Base-by-base conservation (phyloP, 495 filamentous ascomycete genomes). In the Articulospora tetracladia region DNA sequence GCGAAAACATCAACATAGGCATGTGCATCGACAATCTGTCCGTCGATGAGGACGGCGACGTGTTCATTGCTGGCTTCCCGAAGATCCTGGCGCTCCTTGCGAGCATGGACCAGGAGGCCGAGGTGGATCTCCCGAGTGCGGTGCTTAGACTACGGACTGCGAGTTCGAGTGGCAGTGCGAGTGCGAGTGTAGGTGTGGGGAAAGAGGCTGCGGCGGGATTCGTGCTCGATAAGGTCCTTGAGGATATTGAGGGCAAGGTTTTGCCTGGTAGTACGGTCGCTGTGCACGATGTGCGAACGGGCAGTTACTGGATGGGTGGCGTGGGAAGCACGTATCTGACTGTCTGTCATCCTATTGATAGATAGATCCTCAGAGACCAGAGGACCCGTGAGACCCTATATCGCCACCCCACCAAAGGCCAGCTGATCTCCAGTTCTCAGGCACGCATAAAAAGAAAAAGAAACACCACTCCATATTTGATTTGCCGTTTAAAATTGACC, bases 21-120 rank as follows among this genome's bases (percentile, higher is more conserved):
- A 44, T 68, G 66, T 55, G 61, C 39, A 2, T 73, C 2, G 73
- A 76, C 57, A 76, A 75, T 39, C 39, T 76, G 1, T 69, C 69
- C 0, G 32, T 70, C 20, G 70, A 76, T 56, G 46, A 55, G 2
- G 63, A 73, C 23, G 74, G 74, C 0, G 70, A 69, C 46, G 47
- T 76, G 13, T 64, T 61, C 48, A 72, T 54, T 20, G 69, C 68
- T 60, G 68, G 58, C 1, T 48, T 73, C 19, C 69, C 71, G 1
- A 64, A 71, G 23, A 10, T 66, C 8, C 17, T 49, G 12, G 53
- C 39, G n/a, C 25, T 56, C 1, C 23, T 55, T 26, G 36, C 11
- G 20, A 25, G 13, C 3, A 47, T n/a, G 41, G 41, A 47, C 7
- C 15, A 58, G 20, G 50, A 46, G 12, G 57, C 56, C 27, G 30